Evolutionary conservation across 805 yeast genomes (phyloP), one percentile per base, ranked within the genome.

Genomic region (Saturnispora diversa): DNA sequence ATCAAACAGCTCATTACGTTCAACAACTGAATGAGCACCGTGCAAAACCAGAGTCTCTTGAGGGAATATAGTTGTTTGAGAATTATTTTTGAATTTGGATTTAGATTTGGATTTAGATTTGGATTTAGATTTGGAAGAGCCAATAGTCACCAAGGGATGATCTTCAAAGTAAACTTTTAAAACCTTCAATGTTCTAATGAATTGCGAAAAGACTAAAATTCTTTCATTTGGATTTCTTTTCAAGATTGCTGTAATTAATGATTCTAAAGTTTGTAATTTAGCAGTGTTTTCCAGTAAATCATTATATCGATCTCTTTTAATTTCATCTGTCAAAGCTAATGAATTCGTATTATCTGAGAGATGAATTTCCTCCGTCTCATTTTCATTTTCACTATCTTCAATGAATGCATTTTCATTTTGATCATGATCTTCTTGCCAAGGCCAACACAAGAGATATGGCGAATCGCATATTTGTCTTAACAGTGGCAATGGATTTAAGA

Each of bases 141-240:
- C 34, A 33, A 7, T 15, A 5, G 15, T 34, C 7, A 28, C 21
- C 5, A 23, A 9, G 2, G 47, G 47, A 35, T 46, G 60, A 4
- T 65, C 71, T 23, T 49, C 50, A 44, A 84, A 72, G 75, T 84
- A 86, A 52, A 84, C 92, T 48, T 77, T 78, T 0, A 92, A 52
- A 10, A 92, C 60, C 50, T 90, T 95, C n/a, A 92, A 66, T 75
- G 83, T 79, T 25, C 66, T 81, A 0, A 97, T 92, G 39, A 92
- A 90, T 56, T 92, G 98, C 1, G 94, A 75, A 57, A 92, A 92
- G 1, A 92, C 75, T 33, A 92, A 65, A 0, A 85, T 71, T 53
- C 84, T 84, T 10, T 47, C 45, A 3, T 37, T 20, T 7, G 46
- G 44, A 20, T 39, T 29, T 21, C 46, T 26, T 4, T 52, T 38